phyloP scores from a whole-genome alignment of 257 asterid species.

The Rauvolfia tetraphylla region DNA sequence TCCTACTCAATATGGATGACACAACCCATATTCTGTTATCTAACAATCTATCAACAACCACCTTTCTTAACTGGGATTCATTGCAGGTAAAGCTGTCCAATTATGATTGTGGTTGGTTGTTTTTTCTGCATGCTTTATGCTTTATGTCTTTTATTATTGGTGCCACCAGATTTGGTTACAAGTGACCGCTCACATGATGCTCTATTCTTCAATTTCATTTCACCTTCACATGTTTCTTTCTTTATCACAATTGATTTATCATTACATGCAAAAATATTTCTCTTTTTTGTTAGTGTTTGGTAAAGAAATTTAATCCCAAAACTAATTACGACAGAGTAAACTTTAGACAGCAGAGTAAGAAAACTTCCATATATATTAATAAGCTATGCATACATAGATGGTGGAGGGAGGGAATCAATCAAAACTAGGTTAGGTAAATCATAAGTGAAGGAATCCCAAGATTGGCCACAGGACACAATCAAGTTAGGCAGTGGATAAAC shows the following conservation, averaged over 20 bases:
- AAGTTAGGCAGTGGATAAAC: conserved; percentile 3
- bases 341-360: too few relatives aligned
- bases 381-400: not conserved
- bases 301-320: too few relatives aligned
- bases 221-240: too few relatives aligned
- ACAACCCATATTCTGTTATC: too few relatives aligned
- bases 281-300: not conserved
- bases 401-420: not conserved
- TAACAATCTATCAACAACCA: too few relatives aligned
- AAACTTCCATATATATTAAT: too few relatives aligned
- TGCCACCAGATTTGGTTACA: not conserved
- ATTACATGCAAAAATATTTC: not conserved
- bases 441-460: not conserved
- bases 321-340: too few relatives aligned
- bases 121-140: not conserved
- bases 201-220: not conserved
- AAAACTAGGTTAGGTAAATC: not conserved
- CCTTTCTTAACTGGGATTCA: too few relatives aligned
- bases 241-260: not conserved
- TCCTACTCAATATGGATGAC: too few relatives aligned
- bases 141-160: not conserved
- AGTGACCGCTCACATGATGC: not conserved
- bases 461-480: not conserved
- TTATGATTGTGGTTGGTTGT: not conserved
- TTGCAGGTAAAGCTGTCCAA: not conserved